These are phyloP conservation scores for Gracilariopsis chorda DNA, from an alignment of 23 red algal species.

Conservation along the genomic window DNA sequence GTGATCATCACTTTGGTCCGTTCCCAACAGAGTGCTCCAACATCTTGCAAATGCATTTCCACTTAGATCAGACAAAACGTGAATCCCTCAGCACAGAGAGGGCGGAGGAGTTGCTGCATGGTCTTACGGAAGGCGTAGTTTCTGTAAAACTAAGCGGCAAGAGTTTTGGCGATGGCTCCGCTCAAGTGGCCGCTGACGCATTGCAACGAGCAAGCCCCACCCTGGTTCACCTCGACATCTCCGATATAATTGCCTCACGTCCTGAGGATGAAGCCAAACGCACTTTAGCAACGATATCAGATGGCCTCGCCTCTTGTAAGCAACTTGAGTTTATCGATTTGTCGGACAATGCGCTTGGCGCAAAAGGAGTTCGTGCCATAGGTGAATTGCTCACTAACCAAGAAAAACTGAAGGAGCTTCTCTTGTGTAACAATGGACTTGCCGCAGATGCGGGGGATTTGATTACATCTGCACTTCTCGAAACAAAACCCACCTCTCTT, in stretches of 20 bases:
- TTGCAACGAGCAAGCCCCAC: conserved; percentile 33
- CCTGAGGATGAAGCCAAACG: conserved; percentile 70
- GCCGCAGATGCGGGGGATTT: conserved; percentile 86
- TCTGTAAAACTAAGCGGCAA: conserved; percentile 54
- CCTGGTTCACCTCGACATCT: conserved; percentile 27
- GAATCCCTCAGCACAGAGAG: conserved; percentile 48
- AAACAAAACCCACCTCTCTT: conserved; percentile 19
- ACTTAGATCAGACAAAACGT: conserved; percentile 9
- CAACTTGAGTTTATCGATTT: conserved; percentile 62
- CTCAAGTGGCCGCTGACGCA: conserved; percentile 41
- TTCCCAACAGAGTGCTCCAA: too few species aligned
- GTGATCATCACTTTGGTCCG: too few species aligned
- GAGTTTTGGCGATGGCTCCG: conserved; percentile 62
- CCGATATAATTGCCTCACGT: conserved; percentile 65
- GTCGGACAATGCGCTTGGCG: conserved; percentile 90
- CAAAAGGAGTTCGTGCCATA: conserved; percentile 81
- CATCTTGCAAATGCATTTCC: too few species aligned
- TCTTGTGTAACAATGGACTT: conserved; percentile 90
- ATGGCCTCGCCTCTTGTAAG: conserved; percentile 30
- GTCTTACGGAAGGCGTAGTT: conserved; percentile 20
- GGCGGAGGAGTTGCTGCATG: conserved; percentile 18
- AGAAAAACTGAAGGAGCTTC: conserved; percentile 19
- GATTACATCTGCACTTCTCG: conserved; percentile 42
- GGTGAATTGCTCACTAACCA: conserved; percentile 46
- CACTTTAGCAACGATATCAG: conserved; percentile 34